Conservation (phyloP, 192 early-diverging fungal species). For the Jimgerdemannia lactiflua region DNA sequence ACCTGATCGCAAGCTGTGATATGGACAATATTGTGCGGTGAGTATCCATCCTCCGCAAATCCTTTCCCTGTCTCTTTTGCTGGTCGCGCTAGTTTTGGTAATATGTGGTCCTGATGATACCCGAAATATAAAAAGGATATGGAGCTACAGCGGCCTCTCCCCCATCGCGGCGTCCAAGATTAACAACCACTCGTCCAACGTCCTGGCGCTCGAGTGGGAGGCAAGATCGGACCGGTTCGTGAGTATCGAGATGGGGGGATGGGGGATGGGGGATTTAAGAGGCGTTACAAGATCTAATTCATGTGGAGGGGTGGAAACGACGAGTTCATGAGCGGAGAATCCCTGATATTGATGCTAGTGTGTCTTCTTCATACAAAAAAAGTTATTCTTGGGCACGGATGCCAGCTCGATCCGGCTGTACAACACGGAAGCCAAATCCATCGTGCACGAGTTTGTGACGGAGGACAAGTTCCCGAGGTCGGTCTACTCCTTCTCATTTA, state of each 20-base stretch:
- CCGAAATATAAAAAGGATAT: constrained; percentile 19
- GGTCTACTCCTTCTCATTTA: neutral
- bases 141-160: constrained; percentile 38
- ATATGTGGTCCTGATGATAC: neutral
- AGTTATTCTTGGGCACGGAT: constrained; percentile 57
- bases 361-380: neutral
- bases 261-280: no score
- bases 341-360: no score
- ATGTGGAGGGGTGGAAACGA: no score
- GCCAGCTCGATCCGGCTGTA: constrained; percentile 46
- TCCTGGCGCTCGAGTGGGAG: constrained; percentile 42
- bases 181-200: constrained; percentile 33
- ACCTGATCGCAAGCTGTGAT: constrained; percentile 60
- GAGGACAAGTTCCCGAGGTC: constrained; percentile 44
- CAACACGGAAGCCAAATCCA: constrained; percentile 47
- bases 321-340: no score
- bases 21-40: constrained; percentile 58
- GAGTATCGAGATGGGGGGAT: constrained; percentile 9
- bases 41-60: neutral
- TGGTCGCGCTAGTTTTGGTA: no score
- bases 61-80: neutral
- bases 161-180: constrained; percentile 22
- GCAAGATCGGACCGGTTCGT: constrained; percentile 43
- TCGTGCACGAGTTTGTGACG: constrained; percentile 55
- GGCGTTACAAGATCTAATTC: no score